A percentile compares a stretch with the other conserved stretches of the same genome.
Evolutionary conservation across 2,329 filamentous ascomycete species (phyloP).

Genomic region (Clarireedia monteithiana): DNA sequence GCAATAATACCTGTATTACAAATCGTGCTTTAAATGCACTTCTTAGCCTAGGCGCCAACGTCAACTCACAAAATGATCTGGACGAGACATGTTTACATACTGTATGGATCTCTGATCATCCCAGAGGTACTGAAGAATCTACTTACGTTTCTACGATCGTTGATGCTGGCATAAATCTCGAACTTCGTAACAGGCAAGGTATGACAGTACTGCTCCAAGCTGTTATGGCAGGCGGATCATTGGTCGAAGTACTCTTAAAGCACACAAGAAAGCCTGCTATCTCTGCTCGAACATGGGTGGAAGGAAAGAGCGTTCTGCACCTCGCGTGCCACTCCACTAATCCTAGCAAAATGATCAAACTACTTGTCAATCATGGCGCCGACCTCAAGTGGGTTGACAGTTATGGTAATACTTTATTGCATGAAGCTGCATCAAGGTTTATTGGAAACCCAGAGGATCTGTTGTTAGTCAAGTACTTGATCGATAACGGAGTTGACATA

Average conservation of each 20-base stretch:
- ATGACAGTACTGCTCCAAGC: background rate
- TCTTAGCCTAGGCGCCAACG: background rate
- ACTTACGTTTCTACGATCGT: background rate
- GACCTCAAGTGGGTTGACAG: conserved; percentile 5
- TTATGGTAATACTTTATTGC: conserved; percentile 9
- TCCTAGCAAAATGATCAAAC: background rate
- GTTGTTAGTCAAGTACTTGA: background rate
- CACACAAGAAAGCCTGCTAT: background rate
- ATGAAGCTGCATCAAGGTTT: background rate
- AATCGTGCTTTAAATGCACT: background rate
- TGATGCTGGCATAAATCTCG: background rate
- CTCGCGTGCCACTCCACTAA: background rate
- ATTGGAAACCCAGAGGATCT: background rate
- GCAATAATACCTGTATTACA: background rate
- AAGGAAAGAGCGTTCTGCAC: conserved; percentile 9
- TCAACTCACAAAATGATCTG: background rate
- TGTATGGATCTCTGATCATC: background rate
- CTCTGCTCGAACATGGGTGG: background rate
- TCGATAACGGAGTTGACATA: background rate
- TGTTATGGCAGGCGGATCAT: background rate
- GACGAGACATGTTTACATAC: background rate
- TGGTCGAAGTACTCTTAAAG: background rate
- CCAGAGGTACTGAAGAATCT: background rate
- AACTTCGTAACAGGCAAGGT: background rate
- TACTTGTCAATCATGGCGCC: conserved; percentile 7